Base-by-base conservation (phyloP, 768 basidiomycete species). In the Ephemerocybe angulata region DNA sequence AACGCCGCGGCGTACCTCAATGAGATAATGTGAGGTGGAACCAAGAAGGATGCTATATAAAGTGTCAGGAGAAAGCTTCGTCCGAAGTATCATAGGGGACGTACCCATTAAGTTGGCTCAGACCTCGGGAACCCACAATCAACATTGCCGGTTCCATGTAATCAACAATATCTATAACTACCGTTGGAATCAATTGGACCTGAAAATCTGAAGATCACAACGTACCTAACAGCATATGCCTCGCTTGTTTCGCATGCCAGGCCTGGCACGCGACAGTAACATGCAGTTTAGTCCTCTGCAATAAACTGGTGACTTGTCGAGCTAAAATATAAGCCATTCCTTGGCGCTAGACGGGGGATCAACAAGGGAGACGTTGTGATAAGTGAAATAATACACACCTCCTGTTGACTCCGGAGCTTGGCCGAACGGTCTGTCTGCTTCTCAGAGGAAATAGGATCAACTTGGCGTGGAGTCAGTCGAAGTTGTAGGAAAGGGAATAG, bases 241-340 rank as follows among this genome's bases (percentile, higher is more conserved):
- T 74, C 1, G 88, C 79, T 65, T 95, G 95, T 76, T 96, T 97
- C n/a, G 95, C 93, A 60, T 98, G 95, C 83, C 95, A 90, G 27
- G 95, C 94, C 71, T 98, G 94, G 68, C 96, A 98, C 3, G 84
- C 78, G 35, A 98, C 83, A 0, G 84, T 85, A 27, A 97, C 90
- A 58, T 98, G 85, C 53, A 98, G 75, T 55, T 79, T 82, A 0
- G 97, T 99, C 22, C 97, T 87, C 69, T 97, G 93, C 33, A 99
- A 78, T 15, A 98, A 79, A 12, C 87, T 81, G 1, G 90, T 95
- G 3, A 87, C 92, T 71, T 97, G 95, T 28, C 94, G 87, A 50
- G 87, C 81, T 31, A 98, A 86, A 54, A 95, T 88, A 58, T 93
- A 90, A 0, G 93, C 87, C 19, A 92, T 73, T 1, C 85, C 89